A percentile compares a stretch with the other conserved stretches of the same genome.
phyloP scores from a whole-genome alignment of 2,329 filamentous ascomycete genomes.

The Hypoxylon sp. region DNA sequence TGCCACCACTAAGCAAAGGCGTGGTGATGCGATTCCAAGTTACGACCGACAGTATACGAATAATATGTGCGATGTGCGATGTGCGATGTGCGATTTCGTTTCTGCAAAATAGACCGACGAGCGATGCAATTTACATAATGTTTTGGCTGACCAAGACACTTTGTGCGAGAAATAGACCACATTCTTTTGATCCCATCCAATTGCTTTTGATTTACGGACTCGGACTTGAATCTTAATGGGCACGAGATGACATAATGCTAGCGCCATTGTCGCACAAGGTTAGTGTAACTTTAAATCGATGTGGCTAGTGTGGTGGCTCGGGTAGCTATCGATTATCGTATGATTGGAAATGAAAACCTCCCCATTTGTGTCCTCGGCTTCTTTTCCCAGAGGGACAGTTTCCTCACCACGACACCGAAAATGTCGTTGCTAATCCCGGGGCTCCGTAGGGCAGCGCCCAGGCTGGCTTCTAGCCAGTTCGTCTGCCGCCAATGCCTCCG shows the following conservation, averaged over 20 bases:
- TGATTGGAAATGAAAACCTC: conserved; percentile 45
- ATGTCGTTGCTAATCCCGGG: conserved; percentile 63
- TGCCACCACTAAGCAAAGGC: conserved; percentile 23
- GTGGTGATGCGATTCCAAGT: conserved; percentile 27
- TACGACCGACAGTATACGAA: conserved; percentile 30
- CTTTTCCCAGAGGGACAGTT: conserved; percentile 17
- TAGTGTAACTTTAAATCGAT: not conserved
- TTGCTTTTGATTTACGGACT: not conserved
- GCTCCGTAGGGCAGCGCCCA: conserved; percentile 59
- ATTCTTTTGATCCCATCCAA: not conserved
- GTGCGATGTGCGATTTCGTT: conserved; percentile 28
- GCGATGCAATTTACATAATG: conserved; percentile 22
- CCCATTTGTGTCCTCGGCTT: conserved; percentile 33
- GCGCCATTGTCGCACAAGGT: conserved; percentile 10
- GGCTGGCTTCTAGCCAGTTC: conserved; percentile 59
- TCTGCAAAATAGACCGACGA: conserved; percentile 24
- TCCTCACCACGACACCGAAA: conserved; percentile 22
- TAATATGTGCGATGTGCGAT: conserved; percentile 34
- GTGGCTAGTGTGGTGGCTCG: not conserved
- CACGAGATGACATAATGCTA: not conserved
- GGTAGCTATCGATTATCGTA: conserved; percentile 31
- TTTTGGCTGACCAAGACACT: conserved; percentile 3
- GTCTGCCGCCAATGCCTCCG: conserved; percentile 66
- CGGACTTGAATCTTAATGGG: too few species aligned
- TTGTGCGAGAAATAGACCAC: not conserved